Percentiles rank a stretch among this genome's conserved stretches.
phyloP scores from a whole-genome alignment of 2,329 filamentous ascomycete species.

The Neopestalotiopsis sp. region DNA sequence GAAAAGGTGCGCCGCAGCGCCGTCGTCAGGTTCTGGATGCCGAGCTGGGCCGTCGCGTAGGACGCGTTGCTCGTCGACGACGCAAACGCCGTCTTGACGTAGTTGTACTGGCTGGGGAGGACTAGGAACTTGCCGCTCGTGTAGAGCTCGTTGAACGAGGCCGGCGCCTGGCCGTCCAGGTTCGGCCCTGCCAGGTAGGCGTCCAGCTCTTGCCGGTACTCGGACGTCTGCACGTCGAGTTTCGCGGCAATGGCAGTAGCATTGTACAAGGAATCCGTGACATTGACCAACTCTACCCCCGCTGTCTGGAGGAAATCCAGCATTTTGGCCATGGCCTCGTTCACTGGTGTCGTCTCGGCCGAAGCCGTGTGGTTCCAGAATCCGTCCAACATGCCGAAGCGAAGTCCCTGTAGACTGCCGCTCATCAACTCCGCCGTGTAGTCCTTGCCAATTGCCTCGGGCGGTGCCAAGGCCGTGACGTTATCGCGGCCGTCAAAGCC shows the following conservation, averaged over 20 bases:
- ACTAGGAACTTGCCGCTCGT: slow-evolving; percentile 59
- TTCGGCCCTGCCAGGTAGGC: slow-evolving; percentile 55
- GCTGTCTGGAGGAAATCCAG: slow-evolving; percentile 48
- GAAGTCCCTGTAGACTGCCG: slow-evolving; percentile 32
- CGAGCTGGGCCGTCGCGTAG: slow-evolving; percentile 51
- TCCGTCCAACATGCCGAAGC: slow-evolving; percentile 45
- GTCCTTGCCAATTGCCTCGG: slow-evolving; percentile 44
- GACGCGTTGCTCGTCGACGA: slow-evolving; percentile 56
- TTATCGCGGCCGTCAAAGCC: slow-evolving; percentile 59
- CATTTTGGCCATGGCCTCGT: slow-evolving; percentile 53
- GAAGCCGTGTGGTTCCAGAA: slow-evolving; percentile 61
- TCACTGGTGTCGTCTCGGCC: slow-evolving; percentile 62
- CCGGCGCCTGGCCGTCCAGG: slow-evolving; percentile 47
- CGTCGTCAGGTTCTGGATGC: slow-evolving; percentile 57
- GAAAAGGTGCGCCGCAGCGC: slow-evolving; percentile 56
- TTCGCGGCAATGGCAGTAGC: slow-evolving; percentile 48
- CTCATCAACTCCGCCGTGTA: slow-evolving; percentile 47
- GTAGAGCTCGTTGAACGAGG: slow-evolving; percentile 55
- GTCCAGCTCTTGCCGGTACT: slow-evolving; percentile 61
- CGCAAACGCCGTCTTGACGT: slow-evolving; percentile 53
- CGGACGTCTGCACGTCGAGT: slow-evolving; percentile 65
- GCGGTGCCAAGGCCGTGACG: slow-evolving; percentile 52
- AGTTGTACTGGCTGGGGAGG: slow-evolving; percentile 61
- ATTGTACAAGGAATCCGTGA: slow-evolving; percentile 56
- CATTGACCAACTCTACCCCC: slow-evolving; percentile 55